These are phyloP conservation scores for Desmodesmus armatus DNA, from an alignment of 139 green algal genomes.

Conservation along the genomic window DNA sequence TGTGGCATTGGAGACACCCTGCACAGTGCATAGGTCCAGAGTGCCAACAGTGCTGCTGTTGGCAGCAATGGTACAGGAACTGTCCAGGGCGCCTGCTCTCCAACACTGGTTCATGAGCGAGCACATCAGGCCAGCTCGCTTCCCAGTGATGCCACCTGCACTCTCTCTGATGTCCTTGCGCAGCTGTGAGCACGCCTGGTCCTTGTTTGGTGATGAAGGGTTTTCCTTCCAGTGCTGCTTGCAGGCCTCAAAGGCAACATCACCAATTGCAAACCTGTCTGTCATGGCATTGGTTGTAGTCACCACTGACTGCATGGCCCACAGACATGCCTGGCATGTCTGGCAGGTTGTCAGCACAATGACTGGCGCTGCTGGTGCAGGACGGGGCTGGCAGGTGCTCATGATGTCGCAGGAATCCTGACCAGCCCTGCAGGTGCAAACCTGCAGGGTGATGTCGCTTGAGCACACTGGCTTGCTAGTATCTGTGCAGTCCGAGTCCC, in stretches of 20 bases:
- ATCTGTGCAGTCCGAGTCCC: not conserved
- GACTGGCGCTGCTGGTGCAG: not conserved
- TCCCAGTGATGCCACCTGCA: not conserved
- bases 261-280: not conserved
- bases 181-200: not conserved
- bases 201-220: not conserved
- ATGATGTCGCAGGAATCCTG: not conserved
- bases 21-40: not conserved
- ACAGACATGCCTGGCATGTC: not conserved
- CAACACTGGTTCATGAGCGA: not conserved
- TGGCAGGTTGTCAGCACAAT: not conserved
- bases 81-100: not conserved
- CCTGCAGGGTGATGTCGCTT: not conserved
- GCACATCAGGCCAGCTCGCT: not conserved
- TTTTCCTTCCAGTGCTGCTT: not conserved
- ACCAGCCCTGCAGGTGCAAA: not conserved
- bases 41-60: not conserved
- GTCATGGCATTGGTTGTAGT: not conserved
- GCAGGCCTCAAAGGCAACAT: not conserved
- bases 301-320: not conserved
- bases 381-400: not conserved
- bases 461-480: not conserved
- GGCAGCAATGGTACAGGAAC: not conserved
- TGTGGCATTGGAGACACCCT: not conserved
- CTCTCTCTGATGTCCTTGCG: not conserved